Evolutionary conservation across 768 basidiomycete genomes (phyloP), one percentile per base, ranked within the genome.

Genomic region (Lactifluus echinatus): DNA sequence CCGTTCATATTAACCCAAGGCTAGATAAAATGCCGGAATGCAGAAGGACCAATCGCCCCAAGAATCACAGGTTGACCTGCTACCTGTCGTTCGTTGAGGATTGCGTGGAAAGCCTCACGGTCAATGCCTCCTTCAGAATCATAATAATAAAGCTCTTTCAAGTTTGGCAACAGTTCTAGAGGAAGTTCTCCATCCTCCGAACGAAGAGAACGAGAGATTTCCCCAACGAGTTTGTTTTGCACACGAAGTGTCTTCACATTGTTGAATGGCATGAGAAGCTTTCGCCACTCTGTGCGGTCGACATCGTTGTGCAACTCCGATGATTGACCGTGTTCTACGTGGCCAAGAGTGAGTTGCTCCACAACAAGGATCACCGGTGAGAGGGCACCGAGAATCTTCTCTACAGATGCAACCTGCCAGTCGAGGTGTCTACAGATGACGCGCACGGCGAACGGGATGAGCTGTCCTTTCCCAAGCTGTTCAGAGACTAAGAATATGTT

Each of bases 401-500:
- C 26, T 23, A n/a, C 11, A 10, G 39, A 42, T 2, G 12, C n/a
- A 4, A 52, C 14, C 39, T 52, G 39, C 40, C 21, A 31, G 31
- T 31, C 21, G 7, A 53, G 21, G 4, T 17, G 6, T 33, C 8
- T 14, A 8, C 40, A 21, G 14, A 2, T 2, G 24, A 43, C 3
- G 2, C 4, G 7, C 5, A 52, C 7, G 28, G 3, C 14, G 11
- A 40, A 31, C 12, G 28, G 10, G 17, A 8, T 5, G 2, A n/a
- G 17, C 24, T 4, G 1, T 0, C 36, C 29, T 8, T 4, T 19
- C 2, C 15, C 31, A 43, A 15, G 1, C 10, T 19, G 42, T 15
- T n/a, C 21, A 4, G n/a, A 23, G 1, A 4, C 0, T 12, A 51
- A 12, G 2, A 1, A 0, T 4, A 29, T 3, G 8, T 2, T 1